Conservation (phyloP, 2,329 filamentous ascomycete species). For the Pseudogymnoascus sp. region DNA sequence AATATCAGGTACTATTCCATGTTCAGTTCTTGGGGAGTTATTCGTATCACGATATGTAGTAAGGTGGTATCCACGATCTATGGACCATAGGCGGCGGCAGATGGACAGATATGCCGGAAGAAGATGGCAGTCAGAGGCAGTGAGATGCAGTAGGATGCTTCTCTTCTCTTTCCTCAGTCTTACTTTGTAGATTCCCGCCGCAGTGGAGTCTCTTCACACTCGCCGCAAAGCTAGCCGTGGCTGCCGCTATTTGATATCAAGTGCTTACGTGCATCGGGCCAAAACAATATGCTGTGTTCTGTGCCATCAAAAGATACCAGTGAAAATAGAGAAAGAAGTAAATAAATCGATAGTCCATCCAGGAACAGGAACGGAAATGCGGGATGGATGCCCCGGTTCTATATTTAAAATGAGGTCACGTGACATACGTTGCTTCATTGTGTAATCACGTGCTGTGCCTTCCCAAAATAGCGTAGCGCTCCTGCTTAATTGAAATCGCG, state of each 20-base stretch:
- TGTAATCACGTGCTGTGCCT: background rate
- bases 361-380: background rate
- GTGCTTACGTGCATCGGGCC: background rate
- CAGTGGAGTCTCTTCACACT: background rate
- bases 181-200: background rate
- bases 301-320: background rate
- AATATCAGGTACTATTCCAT: background rate
- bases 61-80: background rate
- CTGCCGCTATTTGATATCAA: background rate
- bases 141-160: background rate
- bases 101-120: background rate
- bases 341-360: background rate
- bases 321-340: background rate
- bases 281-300: background rate
- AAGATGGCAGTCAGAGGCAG: background rate
- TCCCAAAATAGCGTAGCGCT: background rate
- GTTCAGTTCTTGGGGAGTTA: too few species aligned
- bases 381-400: background rate
- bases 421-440: background rate
- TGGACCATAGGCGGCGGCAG: background rate
- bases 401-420: background rate
- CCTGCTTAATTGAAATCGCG: slow-evolving; percentile 7
- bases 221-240: background rate
- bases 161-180: background rate
- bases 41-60: too few species aligned